Evolutionary conservation across 208 protist species (phyloP), one percentile per base, ranked within the genome.

Genomic region (Wallacemonas sp.): DNA sequence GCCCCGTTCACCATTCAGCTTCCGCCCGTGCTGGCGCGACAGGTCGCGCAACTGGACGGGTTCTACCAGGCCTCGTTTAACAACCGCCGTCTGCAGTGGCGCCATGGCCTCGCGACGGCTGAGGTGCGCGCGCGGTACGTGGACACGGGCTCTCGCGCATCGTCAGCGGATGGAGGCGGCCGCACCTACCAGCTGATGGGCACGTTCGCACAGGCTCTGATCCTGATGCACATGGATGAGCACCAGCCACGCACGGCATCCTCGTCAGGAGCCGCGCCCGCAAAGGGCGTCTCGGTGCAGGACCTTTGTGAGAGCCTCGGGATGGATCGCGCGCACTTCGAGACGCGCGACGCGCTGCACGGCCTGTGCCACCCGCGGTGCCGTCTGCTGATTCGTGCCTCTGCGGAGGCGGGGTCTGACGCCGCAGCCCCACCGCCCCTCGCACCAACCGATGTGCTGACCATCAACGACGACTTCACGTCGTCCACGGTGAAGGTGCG

Each of bases 161-260:
- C n/a, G n/a, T n/a, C n/a, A n/a, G n/a, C n/a, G n/a, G 89, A 4
- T 19, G 43, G 87, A 39, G 65, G 63, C 11, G 49, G 54, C 23
- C 81, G 81, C 2, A 71, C 43, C 23, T 96, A 96, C 57, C 92
- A 98, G 27, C 65, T 98, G 9, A 58, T 69, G 0, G 93, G 98
- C 8, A 98, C 95, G 21, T 70, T 98, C 33, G 68, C 93, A 17
- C 98, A 99, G 78, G 83, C 88, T 8, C 27, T 96, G 1, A 70
- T 98, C 26, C 69, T 99, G 16, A 80, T 98, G 32, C 71, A 87
- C 12, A 92, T 98, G 46, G 97, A 99, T 69, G 69, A 76, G 9
- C 67, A 80, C 34, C 43, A 58, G 19, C 49, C 33, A 1, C 52
- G 47, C n/a, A 55, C 47, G 26, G 41, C 65, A 29, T 36, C 60